These are phyloP conservation scores for Talaromyces nanjingensis DNA, from an alignment of 495 filamentous ascomycete genomes.

Conservation along the genomic window DNA sequence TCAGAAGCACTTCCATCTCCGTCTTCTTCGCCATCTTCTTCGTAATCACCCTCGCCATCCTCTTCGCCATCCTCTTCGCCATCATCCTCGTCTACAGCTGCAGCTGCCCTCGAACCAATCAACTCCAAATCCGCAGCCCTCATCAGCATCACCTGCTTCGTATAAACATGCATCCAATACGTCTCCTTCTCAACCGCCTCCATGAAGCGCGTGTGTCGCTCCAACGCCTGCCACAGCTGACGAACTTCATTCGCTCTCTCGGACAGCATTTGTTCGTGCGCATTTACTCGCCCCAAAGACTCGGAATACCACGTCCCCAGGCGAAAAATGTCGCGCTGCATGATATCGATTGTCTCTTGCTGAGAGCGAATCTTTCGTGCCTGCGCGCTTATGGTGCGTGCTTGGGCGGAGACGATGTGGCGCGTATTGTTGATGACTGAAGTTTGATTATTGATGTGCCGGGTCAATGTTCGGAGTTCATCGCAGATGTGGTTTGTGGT, in stretches of 20 bases:
- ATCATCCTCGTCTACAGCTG: background rate
- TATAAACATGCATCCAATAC: constrained; percentile 1
- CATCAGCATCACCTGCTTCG: background rate
- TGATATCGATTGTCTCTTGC: background rate
- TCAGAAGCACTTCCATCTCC: background rate
- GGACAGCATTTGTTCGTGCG: background rate
- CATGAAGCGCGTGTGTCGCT: background rate
- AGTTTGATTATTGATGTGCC: background rate
- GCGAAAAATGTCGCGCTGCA: background rate
- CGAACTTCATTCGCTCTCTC: background rate
- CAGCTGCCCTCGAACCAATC: background rate
- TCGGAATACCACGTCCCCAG: background rate
- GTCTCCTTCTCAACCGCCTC: background rate
- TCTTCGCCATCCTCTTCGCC: background rate
- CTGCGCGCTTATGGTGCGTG: background rate
- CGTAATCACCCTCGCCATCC: background rate
- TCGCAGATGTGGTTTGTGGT: background rate
- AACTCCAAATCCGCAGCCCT: background rate
- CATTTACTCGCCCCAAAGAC: background rate
- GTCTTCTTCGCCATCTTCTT: background rate
- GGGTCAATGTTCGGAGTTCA: background rate
- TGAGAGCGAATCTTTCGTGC: background rate
- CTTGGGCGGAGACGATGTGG: background rate
- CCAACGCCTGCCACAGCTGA: background rate
- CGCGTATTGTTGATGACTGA: background rate